phyloP scores from a whole-genome alignment of 2,329 filamentous ascomycete species.

The Pestalotiopsis fici region DNA sequence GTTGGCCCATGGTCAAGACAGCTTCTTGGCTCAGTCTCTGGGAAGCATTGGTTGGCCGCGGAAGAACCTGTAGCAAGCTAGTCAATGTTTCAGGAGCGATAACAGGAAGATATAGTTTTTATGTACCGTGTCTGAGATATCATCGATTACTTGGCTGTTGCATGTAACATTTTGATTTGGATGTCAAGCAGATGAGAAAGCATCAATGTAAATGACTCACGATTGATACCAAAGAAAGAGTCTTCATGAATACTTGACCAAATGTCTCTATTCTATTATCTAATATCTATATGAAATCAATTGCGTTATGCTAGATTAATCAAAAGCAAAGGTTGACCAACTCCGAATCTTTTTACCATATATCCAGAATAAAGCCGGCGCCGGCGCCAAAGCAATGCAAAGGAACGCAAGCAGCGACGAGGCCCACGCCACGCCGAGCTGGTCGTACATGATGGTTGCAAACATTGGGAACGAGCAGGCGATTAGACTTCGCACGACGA shows the following conservation, averaged over 20 bases:
- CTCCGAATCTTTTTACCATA: constrained; percentile 15
- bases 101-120: background rate
- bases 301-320: background rate
- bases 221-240: background rate
- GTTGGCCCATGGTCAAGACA: background rate
- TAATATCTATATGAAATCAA: background rate
- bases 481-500: constrained; percentile 18
- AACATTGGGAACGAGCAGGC: constrained; percentile 21
- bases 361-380: constrained; percentile 13
- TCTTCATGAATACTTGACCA: background rate
- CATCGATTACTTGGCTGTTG: too few species aligned
- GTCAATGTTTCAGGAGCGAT: background rate
- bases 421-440: constrained; percentile 19
- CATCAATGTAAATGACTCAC: background rate
- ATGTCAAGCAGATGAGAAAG: background rate
- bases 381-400: constrained; percentile 13
- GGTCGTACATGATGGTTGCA: constrained; percentile 17
- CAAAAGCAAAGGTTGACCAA: constrained; percentile 14
- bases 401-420: constrained; percentile 19
- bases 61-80: background rate
- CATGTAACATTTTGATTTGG: too few species aligned
- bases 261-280: background rate
- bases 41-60: background rate
- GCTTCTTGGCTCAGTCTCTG: background rate
- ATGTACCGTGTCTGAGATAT: background rate